Percentiles rank a stretch among this genome's conserved stretches.
Evolutionary conservation across 148 eudicot genomes (phyloP).

Genomic region (Cornus florida): DNA sequence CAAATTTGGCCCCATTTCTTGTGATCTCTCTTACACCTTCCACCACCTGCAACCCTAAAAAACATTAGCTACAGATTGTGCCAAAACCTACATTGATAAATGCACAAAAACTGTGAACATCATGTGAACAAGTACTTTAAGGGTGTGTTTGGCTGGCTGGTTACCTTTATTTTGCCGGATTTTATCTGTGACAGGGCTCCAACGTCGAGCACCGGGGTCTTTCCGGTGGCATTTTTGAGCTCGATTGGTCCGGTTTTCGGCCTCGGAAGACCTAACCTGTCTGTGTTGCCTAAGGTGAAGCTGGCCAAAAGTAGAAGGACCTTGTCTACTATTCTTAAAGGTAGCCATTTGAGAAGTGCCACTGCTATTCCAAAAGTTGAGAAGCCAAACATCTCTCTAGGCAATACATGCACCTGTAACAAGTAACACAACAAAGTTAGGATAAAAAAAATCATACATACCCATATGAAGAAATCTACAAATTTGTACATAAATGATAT

Average conservation of each 20-base stretch:
- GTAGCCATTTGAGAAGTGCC: conserved; percentile 72
- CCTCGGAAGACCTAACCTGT: conserved; percentile 47
- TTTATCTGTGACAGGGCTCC: conserved; percentile 67
- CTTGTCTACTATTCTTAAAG: conserved; percentile 64
- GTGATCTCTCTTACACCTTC: conserved; percentile 81
- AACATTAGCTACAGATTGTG: conserved; percentile 12
- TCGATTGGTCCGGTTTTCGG: conserved; percentile 77
- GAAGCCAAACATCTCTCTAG: conserved; percentile 77
- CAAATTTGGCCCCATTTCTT: conserved; percentile 71
- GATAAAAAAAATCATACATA: background rate
- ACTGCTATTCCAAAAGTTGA: conserved; percentile 71
- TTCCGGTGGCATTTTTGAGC: conserved; percentile 70
- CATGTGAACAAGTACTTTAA: background rate
- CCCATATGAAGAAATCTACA: background rate
- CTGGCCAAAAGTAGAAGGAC: conserved; percentile 50
- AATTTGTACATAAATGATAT: background rate
- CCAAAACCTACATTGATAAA: background rate
- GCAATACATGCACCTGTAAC: conserved; percentile 68
- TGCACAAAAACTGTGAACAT: background rate
- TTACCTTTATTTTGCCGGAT: conserved; percentile 67
- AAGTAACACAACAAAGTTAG: background rate
- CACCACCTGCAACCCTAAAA: conserved; percentile 45
- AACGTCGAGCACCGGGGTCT: conserved; percentile 76
- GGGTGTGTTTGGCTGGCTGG: background rate
- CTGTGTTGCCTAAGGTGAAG: conserved; percentile 57